Evolutionary conservation across 495 filamentous ascomycete species (phyloP), one percentile per base, ranked within the genome.

Genomic region (Pseudoneurospora amorphoporcata): DNA sequence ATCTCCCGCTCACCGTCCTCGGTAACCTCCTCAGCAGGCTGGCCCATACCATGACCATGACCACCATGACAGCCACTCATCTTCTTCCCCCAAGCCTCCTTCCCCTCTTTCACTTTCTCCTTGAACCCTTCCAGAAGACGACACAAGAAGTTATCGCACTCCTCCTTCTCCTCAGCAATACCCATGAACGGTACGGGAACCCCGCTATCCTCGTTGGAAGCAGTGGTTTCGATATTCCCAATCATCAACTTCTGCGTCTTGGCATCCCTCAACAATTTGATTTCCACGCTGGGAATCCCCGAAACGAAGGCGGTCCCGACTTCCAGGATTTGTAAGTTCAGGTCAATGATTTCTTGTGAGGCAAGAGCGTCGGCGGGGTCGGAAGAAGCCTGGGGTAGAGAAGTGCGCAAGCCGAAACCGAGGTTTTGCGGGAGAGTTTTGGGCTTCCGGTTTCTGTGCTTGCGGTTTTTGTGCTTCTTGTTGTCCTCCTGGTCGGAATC

Each of bases 301-400:
- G 81, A 72, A 43, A 87, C 70, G 42, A 85, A 84, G 29, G 73
- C 71, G 47, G 77, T 72, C 45, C 83, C 86, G n/a, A 88, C 81
- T 72, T 86, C 83, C 53, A 87, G 75, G 69, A 89, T 83, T 73
- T 84, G 81, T 14, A 88, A 71, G 65, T 86, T 81, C 39, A 88
- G 68, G 35, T 76, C 72, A 71, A 87, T 75, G 12, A 85, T 75
- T 65, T 85, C 80, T 32, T 85, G 65, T 9, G 77, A 65, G 42
- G 79, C 75, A 1, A 79, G 74, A 17, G 79, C 77, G 10, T 76
- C 72, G 29, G 73, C 39, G n/a, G 32, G 72, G 72, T 72, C 23
- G 58, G 73, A 71, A 80, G 73, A 68, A 83, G 68, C 68, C 75
- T 78, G 69, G 78, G 84, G 39, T 81, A 82, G n/a, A 84, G 82